These are phyloP conservation scores for Naematelia encephala DNA, from an alignment of 768 basidiomycete genomes.

Conservation along the genomic window DNA sequence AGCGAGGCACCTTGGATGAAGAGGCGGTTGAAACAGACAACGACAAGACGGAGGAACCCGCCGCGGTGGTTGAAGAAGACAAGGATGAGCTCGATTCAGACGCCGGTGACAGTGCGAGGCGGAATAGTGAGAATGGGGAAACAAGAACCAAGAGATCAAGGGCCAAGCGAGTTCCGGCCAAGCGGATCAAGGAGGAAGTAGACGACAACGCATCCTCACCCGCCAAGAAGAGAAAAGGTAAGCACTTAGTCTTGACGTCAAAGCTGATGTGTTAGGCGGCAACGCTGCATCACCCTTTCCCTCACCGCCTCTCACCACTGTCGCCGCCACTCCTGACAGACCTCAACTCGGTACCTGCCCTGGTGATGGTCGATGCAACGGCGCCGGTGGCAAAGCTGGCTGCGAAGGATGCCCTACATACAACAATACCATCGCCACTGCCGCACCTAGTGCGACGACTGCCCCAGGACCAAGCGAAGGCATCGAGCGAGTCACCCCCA, in stretches of 20 bases:
- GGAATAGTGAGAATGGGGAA: constrained; percentile 1
- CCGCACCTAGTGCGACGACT: constrained; percentile 37
- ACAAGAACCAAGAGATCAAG: constrained; percentile 10
- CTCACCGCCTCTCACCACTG: constrained; percentile 27
- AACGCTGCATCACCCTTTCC: constrained; percentile 25
- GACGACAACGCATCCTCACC: constrained; percentile 25
- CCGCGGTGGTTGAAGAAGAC: neutral
- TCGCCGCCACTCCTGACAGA: constrained; percentile 6
- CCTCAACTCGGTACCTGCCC: constrained; percentile 70
- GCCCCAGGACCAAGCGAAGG: constrained; percentile 54
- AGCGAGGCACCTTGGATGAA: constrained; percentile 22
- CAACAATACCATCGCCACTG: constrained; percentile 66
- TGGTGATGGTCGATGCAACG: constrained; percentile 96
- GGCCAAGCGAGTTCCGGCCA: neutral
- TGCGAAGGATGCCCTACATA: constrained; percentile 96
- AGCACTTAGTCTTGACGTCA: constrained; percentile 10
- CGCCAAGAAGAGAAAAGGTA: constrained; percentile 34
- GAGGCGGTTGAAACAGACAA: constrained; percentile 26
- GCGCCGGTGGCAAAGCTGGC: constrained; percentile 86
- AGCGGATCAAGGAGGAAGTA: constrained; percentile 22
- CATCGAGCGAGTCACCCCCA: constrained; percentile 28
- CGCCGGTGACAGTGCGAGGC: constrained; percentile 1
- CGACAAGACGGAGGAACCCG: constrained; percentile 11
- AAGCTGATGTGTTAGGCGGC: neutral
- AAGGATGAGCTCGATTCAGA: constrained; percentile 12